Base-by-base conservation (phyloP, 306 rosid genomes). In the Quercus cerris region DNA sequence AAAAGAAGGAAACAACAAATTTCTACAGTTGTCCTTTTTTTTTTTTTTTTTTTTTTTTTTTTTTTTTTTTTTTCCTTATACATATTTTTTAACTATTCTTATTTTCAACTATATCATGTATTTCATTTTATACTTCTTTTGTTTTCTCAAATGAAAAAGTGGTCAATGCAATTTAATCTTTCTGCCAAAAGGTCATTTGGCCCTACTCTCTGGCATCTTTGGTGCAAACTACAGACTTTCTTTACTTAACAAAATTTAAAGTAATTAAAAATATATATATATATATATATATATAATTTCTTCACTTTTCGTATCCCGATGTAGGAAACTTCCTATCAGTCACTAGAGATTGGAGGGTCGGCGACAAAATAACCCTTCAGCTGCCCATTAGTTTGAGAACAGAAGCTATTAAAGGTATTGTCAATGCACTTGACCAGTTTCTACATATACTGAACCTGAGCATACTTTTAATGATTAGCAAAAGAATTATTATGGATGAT, bases 381-480 rank as follows among this genome's bases (percentile, higher is more conserved):
- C 81, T 96, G 12, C 97, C 99, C 62, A 67, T 93, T 33, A 86
- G 68, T 77, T 62, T 87, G 56, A 90, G 91, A 88, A 90, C 91
- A 69, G 99, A 93, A 67, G 76, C 87, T 61, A 80, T 96, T 57
- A 79, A 86, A 87, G 99, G 99, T 96, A 82, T 20, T 44, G 69
- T 83, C 51, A 5, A 30, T 68, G 59, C 14, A 56, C 44, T n/a
- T 38, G 13, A 23, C 18, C 69, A 49, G 71, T 22, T 27, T 4
- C 7, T 15, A 20, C 23, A 22, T 75, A 20, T 56, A 22, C 58
- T 62, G 49, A 44, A 68, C 22, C 57, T 58, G 25, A 41, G 19
- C 74, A 76, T 55, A 54, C 25, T 35, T 13, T 41, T 14, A 63
- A 25, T n/a, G 19, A 27, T 55, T 28, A 46, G 44, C 5, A 52